Conservation (phyloP, 1,284 basidiomycete genomes). For the Vanrija sp. region DNA sequence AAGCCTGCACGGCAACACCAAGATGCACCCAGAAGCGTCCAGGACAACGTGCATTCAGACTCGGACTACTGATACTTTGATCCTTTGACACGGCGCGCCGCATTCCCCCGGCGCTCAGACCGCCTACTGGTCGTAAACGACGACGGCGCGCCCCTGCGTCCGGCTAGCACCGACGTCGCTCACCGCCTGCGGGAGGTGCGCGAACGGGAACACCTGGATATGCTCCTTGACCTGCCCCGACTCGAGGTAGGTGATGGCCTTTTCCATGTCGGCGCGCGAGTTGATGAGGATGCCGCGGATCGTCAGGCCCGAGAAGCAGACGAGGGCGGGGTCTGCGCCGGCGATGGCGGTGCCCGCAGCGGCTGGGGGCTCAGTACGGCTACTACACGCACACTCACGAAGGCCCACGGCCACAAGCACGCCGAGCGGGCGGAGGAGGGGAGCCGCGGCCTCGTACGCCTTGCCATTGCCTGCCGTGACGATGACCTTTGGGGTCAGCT, state of each 20-base stretch:
- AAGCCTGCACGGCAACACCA: no score
- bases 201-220: conserved; percentile 11
- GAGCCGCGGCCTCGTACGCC: conserved; percentile 11
- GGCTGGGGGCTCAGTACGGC: background rate
- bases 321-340: conserved; percentile 31
- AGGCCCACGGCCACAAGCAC: conserved; percentile 16
- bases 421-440: conserved; percentile 11
- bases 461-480: conserved; percentile 18
- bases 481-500: background rate
- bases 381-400: background rate
- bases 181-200: conserved; percentile 14
- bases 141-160: conserved; percentile 14
- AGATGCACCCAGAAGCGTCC: no score
- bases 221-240: conserved; percentile 20
- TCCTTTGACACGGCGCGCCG: background rate
- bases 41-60: no score
- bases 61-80: background rate
- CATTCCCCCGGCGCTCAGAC: background rate
- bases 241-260: conserved; percentile 9
- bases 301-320: conserved; percentile 46
- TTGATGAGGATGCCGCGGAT: conserved; percentile 44
- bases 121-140: conserved; percentile 5
- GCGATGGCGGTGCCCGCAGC: conserved; percentile 33
- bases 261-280: conserved; percentile 16
- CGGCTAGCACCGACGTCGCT: conserved; percentile 8